Conservation (phyloP, 1,284 basidiomycete genomes). For the Cystobasidium slooffiae region DNA sequence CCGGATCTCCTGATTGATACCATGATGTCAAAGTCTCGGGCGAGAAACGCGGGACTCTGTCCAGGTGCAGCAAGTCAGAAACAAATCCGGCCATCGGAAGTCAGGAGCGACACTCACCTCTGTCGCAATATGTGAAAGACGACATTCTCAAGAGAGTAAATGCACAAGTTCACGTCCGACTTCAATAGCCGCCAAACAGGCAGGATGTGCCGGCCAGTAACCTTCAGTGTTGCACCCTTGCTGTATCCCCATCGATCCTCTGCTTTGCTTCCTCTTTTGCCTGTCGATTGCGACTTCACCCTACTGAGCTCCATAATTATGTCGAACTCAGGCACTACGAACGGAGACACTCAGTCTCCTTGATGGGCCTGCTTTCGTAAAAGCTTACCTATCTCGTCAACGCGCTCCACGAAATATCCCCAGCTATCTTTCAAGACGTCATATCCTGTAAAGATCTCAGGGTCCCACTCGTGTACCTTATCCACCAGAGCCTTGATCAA, state of each 20-base stretch:
- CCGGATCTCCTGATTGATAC: conserved; percentile 68
- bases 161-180: conserved; percentile 75
- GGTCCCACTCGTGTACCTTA: conserved; percentile 76
- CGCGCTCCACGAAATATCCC: conserved; percentile 84
- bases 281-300: conserved; percentile 49
- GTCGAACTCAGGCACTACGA: conserved; percentile 53
- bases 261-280: conserved; percentile 46
- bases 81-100: not conserved
- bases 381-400: conserved; percentile 54
- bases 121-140: conserved; percentile 75
- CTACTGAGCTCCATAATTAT: conserved; percentile 58
- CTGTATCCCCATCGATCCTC: conserved; percentile 74
- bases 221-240: conserved; percentile 80
- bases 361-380: too few species aligned
- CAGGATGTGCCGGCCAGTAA: conserved; percentile 84
- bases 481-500: conserved; percentile 80
- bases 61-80: not conserved
- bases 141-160: conserved; percentile 89
- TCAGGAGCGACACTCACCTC: conserved; percentile 62
- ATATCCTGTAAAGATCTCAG: conserved; percentile 90
- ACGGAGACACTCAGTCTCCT: not conserved
- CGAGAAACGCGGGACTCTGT: conserved; percentile 73
- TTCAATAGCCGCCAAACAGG: conserved; percentile 93
- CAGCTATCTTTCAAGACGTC: conserved; percentile 86
- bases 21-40: conserved; percentile 70